Evolutionary conservation across 2,329 filamentous ascomycete species (phyloP), one percentile per base, ranked within the genome.

Genomic region (Neoscytalidium dimidiatum): DNA sequence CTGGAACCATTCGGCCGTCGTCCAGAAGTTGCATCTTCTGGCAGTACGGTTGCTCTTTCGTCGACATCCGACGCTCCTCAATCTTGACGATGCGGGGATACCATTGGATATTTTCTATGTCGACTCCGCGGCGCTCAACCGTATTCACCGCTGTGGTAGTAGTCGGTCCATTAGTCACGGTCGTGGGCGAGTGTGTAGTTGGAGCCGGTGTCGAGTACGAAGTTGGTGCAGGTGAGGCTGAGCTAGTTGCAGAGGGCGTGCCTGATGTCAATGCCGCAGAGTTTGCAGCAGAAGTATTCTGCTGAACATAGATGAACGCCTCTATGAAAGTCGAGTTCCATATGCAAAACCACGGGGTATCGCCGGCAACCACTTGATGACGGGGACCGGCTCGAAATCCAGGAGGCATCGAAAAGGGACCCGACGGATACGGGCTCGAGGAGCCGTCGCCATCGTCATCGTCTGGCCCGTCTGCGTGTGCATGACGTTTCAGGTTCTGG

Each of bases 281-380:
- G 4, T 71, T 71, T 33, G 75, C 75, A 19, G 75, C 74, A 3
- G 78, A 76, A 14, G 82, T 79, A 53, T 85, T 79, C 72, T 86
- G 75, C 62, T 85, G 82, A 62, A 86, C 79, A 70, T 90, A 91
- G 52, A 91, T 83, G 74, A 90, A 90, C 41, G 86, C 85, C 73
- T 91, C 88, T 57, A 90, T 80, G 62, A 87, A 81, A 0, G 88
- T 91, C 14, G 81, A 79, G 71, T 91, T 91, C 87, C 88, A 91
- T 73, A 85, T 86, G 74, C 88, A 91, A 70, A 87, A 89, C 88
- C 88, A 91, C 2, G 88, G 87, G 66, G 82, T 82, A 38, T 90
- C 86, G 8, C 86, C 85, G n/a, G 82, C 80, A 64, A 79, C 73
- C 11, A 82, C 78, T 58, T 80, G 73, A 67, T 81, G 78, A 43